These are phyloP conservation scores for Prunus campanulata DNA, from an alignment of 306 rosid genomes.

Conservation along the genomic window DNA sequence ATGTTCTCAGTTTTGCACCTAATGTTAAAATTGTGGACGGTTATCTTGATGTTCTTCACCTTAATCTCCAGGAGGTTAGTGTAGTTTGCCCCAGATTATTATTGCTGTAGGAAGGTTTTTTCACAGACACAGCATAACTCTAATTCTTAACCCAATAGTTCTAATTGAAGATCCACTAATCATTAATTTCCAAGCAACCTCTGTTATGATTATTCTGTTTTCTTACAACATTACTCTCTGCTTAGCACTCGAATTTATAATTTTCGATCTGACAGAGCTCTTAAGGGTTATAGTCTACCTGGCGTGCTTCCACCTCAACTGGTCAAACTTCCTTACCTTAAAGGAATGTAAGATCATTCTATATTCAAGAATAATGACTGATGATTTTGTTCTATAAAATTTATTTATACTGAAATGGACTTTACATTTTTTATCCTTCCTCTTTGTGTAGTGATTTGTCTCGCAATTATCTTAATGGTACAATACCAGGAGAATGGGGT, in stretches of 20 bases:
- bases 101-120: not conserved
- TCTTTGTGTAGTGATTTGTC: slow-evolving; percentile 55
- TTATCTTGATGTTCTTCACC: slow-evolving; percentile 7
- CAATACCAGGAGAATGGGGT: slow-evolving; percentile 79
- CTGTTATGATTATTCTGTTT: not conserved
- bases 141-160: too few relatives aligned
- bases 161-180: not conserved
- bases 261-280: slow-evolving; percentile 30
- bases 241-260: not conserved
- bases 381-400: not conserved
- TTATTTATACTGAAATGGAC: not conserved
- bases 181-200: not conserved
- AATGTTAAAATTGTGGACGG: not conserved
- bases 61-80: slow-evolving; percentile 3
- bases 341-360: slow-evolving; percentile 52
- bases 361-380: slow-evolving; percentile 10
- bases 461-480: slow-evolving; percentile 64
- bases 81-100: not conserved
- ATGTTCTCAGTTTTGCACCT: not conserved
- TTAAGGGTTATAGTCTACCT: slow-evolving; percentile 58
- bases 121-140: not conserved
- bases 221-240: not conserved
- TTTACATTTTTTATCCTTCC: not conserved
- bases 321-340: slow-evolving; percentile 73
- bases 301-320: slow-evolving; percentile 84